Evolutionary conservation across 129 eudicot species (phyloP), one percentile per base, ranked within the genome.

Genomic region (Saussurea involucrata): DNA sequence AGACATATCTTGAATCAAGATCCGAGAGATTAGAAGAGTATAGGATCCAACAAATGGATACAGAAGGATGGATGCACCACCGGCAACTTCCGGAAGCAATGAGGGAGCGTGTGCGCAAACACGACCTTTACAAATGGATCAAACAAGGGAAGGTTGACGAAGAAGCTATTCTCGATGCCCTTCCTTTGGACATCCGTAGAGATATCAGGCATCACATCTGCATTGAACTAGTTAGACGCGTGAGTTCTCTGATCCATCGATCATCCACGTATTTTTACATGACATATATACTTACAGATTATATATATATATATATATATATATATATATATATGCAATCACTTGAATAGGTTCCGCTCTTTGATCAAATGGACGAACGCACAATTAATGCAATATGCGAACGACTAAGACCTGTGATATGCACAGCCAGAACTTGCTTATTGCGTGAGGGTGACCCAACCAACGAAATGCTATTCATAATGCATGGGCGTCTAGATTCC

Each of bases 191-290:
- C 76, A 88, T 92, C 36, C 80, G 92, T 68, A 67, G 98, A 73
- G 96, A 90, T 75, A 90, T 90, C 85, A 90, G 90, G 65, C 98
- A 87, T 72, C 90, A 90, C 73, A 84, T 92, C 24, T 92, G 96
- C 32, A 81, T 81, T 36, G 98, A 90, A 31, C 83, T 90, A 34
- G 98, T 92, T 55, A 76, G 92, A 68, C 83, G 90, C 15, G 98
- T 88, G 60, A 92, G 92, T 85, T 68, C 32, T 20, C 7, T 32
- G 7, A 68, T 63, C 27, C 10, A 15, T 66, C 25, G 13, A 66
- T 66, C 24, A 28, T 28, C 21, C 40, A 69, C 2, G 8, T 60
- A 4, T 10, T 57, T 61, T 69, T 37, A 42, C 6, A 21, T 58
- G 5, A 29, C 44, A 15, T 12, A 20, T 8, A 25, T 37, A 11